Evolutionary conservation across 208 protist species (phyloP), one percentile per base, ranked within the genome.

Genomic region (Lotmaria passim): DNA sequence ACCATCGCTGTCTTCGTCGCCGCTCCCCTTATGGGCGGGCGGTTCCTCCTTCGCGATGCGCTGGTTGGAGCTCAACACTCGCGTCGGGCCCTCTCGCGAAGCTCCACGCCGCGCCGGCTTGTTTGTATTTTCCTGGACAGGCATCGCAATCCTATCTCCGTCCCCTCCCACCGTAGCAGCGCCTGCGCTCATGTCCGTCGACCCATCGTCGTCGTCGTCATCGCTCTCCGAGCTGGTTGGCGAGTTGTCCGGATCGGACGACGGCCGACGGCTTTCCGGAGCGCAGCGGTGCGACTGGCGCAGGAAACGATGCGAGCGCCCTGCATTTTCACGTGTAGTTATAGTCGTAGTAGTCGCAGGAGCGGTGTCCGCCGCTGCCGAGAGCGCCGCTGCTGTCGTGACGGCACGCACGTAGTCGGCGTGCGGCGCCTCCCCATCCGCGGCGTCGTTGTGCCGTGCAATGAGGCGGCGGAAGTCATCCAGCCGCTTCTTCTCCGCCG

Each of bases 391-490:
- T 3, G 57, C 26, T 5, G 68, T 80, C 0, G 78, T 77, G 47
- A 79, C 61, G 26, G 78, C 73, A 28, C 52, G 44, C 15, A 76
- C 52, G 53, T 80, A 79, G 21, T 72, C 67, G 6, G 39, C 66
- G n/a, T 70, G 60, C 12, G 69, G 69, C 12, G 36, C 60, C 7
- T 34, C 39, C 4, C 38, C 21, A 10, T 2, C n/a, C 0, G 34
- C 41, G 50, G 34, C 38, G 46, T 57, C 46, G 28, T 70, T 59
- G 38, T 65, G 53, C 1, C 63, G 62, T 10, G 71, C 67, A 36
- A 94, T 73, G 47, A 94, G 75, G 19, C 65, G 75, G 19, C 91
- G 84, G 52, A 96, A 97, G 72, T 93, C 89, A 30, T 86, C 79
- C 14, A 97, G 67, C 0, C 89, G 86, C 64, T 87, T 82, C 41